phyloP scores from a whole-genome alignment of 805 yeast genomes.

The Cyberlindnera subsufficiens region DNA sequence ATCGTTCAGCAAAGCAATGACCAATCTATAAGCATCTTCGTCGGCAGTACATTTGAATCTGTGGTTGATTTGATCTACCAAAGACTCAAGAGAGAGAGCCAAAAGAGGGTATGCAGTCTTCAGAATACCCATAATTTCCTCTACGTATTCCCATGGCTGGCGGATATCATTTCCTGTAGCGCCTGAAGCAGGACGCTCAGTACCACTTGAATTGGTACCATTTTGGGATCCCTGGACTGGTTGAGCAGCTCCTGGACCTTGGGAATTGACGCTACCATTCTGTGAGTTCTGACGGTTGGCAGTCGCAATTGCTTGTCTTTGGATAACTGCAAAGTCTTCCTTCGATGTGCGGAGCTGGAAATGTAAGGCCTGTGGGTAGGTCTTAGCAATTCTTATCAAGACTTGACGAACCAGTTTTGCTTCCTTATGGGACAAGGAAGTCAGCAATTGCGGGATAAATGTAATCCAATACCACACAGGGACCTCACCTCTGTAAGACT shows the following conservation, averaged over 20 bases:
- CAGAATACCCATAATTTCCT: conserved; percentile 88
- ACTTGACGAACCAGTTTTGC: conserved; percentile 86
- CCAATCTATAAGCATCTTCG: conserved; percentile 92
- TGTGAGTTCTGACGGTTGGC: conserved; percentile 27
- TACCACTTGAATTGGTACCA: not conserved
- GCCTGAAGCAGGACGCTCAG: conserved; percentile 1
- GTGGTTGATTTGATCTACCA: conserved; percentile 93
- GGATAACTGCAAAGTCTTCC: conserved; percentile 86
- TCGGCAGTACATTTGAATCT: conserved; percentile 91
- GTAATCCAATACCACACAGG: conserved; percentile 99
- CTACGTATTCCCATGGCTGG: conserved; percentile 92
- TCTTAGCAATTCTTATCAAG: conserved; percentile 86
- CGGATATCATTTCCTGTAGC: conserved; percentile 21
- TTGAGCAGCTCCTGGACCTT: not conserved
- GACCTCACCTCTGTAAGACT: conserved; percentile 87
- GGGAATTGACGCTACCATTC: not conserved
- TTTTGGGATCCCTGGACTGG: conserved; percentile 1
- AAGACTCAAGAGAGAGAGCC: conserved; percentile 87
- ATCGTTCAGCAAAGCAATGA: conserved; percentile 87
- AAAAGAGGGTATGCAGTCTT: conserved; percentile 94
- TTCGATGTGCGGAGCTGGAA: conserved; percentile 93
- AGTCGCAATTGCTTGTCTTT: conserved; percentile 61
- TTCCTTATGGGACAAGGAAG: conserved; percentile 86
- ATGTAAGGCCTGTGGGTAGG: conserved; percentile 95
- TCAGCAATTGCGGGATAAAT: conserved; percentile 87